Evolutionary conservation across 2,329 filamentous ascomycete genomes (phyloP), one percentile per base, ranked within the genome.

Genomic region (Aurifilum marmelostoma): DNA sequence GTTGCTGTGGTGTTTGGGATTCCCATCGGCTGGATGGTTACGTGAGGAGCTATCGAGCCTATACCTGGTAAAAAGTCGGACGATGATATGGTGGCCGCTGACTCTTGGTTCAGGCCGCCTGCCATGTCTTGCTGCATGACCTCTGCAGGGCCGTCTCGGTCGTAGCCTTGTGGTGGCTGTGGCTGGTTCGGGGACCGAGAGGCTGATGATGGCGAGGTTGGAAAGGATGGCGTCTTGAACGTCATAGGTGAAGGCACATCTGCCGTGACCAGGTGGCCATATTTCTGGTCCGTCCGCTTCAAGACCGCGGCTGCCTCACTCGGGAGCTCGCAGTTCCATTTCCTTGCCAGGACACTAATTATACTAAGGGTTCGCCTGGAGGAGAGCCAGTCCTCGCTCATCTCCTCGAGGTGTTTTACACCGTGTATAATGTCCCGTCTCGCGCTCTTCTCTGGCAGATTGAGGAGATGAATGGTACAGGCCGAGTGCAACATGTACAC

Each of bases 401-500:
- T 97, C 76, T 98, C 95, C 78, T 98, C 95, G 1, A 98, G 87
- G 72, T 97, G 93, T 75, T 93, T 95, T 58, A 97, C 86, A 1
- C 95, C 94, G 74, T 97, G 94, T 5, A 92, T 91, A 56, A 99
- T 92, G 78, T 98, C 95, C 74, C 95, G 85, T 75, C 89, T 91
- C 5, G 96, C 93, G 39, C 92, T 96, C 81, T 96, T 97, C 74
- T 97, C 94, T 0, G 94, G 94, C 1, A 98, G 83, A 73, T 97
- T 97, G 47, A 99, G 88, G 27, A 99, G 83, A 75, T 98, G 96
- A 52, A 98, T 97, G 0, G 94, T 97, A 77, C 94, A 97, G 39
- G 96, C 94, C 5, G 93, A 96, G 78, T 98, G 95, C 0, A 92
- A 87, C 80, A 98, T 97, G 79, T 99, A 99, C 0, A 98, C 94